Evolutionary conservation across 139 green algal species (phyloP).

Genomic region (Picochlorum sp.): DNA sequence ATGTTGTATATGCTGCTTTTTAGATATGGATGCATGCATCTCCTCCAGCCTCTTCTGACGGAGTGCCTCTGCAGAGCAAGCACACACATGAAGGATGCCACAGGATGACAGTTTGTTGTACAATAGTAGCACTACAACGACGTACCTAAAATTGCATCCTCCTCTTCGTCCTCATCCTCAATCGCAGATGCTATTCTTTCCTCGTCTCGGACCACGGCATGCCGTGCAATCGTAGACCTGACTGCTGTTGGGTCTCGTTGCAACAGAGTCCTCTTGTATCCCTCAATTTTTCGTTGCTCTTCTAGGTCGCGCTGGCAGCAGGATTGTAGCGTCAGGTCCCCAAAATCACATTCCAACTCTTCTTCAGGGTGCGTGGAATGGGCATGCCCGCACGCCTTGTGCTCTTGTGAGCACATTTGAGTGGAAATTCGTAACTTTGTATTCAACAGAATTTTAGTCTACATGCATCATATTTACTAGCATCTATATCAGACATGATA

Average conservation of each 20-base stretch:
- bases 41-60: not conserved
- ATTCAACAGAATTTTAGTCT: too few species aligned
- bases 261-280: not conserved
- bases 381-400: too few species aligned
- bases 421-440: too few species aligned
- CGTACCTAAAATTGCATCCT: not conserved
- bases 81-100: too few species aligned
- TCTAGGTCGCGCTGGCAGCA: not conserved
- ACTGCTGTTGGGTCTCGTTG: not conserved
- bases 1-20: not conserved
- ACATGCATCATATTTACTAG: too few species aligned
- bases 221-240: not conserved
- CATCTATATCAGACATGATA: too few species aligned
- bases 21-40: not conserved
- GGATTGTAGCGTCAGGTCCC: not conserved
- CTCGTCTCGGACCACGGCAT: not conserved
- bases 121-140: not conserved
- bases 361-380: too few species aligned
- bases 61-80: not conserved
- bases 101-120: too few species aligned
- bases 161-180: not conserved
- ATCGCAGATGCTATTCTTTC: not conserved
- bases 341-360: not conserved
- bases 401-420: too few species aligned
- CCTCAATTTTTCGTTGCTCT: not conserved